Percentiles rank a stretch among this genome's conserved stretches.
Conservation (phyloP, 768 basidiomycete species). For the Pleurotus ostreatus region DNA sequence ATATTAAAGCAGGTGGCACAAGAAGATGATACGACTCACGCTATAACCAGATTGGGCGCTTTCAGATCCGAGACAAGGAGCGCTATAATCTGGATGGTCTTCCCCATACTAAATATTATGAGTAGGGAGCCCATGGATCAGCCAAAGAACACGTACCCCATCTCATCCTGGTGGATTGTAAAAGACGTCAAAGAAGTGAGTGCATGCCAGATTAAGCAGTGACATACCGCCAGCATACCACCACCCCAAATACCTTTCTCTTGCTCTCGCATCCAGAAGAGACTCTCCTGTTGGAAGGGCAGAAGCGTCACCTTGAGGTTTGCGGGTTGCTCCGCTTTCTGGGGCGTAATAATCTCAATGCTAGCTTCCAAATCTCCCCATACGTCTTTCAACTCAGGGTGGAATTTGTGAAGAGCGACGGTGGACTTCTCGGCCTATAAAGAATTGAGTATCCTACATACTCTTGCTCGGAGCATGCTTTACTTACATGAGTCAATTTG, state of each 20-base stretch:
- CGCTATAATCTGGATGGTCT: conserved; percentile 95
- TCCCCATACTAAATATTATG: conserved; percentile 65
- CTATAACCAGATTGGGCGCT: conserved; percentile 89
- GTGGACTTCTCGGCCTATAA: conserved; percentile 67
- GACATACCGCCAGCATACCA: conserved; percentile 83
- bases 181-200: not conserved
- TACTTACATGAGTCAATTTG: conserved; percentile 63
- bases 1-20: not conserved
- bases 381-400: conserved; percentile 76
- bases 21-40: conserved; percentile 47
- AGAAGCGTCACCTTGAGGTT: conserved; percentile 83
- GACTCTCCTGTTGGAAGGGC: conserved; percentile 93
- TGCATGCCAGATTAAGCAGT: not conserved
- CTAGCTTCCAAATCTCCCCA: conserved; percentile 83
- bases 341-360: conserved; percentile 57
- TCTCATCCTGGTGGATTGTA: conserved; percentile 59
- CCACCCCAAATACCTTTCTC: conserved; percentile 85
- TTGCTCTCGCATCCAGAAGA: conserved; percentile 95
- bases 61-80: conserved; percentile 74
- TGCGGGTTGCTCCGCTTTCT: conserved; percentile 72
- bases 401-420: conserved; percentile 59
- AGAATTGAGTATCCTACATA: too few species aligned
- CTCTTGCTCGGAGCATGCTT: too few species aligned
- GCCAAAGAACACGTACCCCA: conserved; percentile 59
- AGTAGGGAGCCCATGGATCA: not conserved